These are phyloP conservation scores for Pleurotus tuber-regium DNA, from an alignment of 768 basidiomycete genomes.

Conservation along the genomic window DNA sequence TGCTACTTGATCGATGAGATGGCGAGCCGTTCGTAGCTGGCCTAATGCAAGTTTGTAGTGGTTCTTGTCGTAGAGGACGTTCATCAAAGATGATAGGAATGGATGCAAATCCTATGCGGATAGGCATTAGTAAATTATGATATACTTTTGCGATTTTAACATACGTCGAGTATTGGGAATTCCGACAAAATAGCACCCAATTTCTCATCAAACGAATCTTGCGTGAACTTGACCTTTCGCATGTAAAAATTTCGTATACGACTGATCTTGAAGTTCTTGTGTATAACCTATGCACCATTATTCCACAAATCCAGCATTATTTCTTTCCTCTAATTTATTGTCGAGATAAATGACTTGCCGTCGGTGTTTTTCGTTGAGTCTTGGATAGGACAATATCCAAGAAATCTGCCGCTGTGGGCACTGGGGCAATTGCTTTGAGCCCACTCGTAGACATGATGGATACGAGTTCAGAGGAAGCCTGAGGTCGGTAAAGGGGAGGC, in stretches of 20 bases:
- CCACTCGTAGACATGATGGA: slow-evolving; percentile 75
- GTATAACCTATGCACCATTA: slow-evolving; percentile 71
- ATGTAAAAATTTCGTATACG: slow-evolving; percentile 98
- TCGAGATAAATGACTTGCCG: slow-evolving; percentile 43
- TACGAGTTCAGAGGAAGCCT: background rate
- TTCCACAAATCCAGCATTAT: no score
- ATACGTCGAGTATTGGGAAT: slow-evolving; percentile 95
- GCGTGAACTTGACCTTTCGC: slow-evolving; percentile 99
- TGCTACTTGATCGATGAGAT: slow-evolving; percentile 95
- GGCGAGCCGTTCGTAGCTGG: slow-evolving; percentile 91
- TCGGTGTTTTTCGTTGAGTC: slow-evolving; percentile 97
- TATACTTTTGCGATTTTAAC: no score
- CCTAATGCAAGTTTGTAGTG: slow-evolving; percentile 99
- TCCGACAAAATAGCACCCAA: slow-evolving; percentile 90
- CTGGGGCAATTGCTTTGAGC: slow-evolving; percentile 97
- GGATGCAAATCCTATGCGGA: slow-evolving; percentile 79
- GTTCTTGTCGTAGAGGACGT: slow-evolving; percentile 99
- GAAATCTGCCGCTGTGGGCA: slow-evolving; percentile 94
- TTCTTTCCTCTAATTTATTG: no score
- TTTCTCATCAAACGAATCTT: slow-evolving; percentile 96
- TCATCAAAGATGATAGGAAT: slow-evolving; percentile 92
- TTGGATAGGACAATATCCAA: slow-evolving; percentile 91
- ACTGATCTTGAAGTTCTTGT: slow-evolving; percentile 99
- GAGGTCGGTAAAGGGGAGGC: slow-evolving; percentile 13
- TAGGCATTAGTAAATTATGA: slow-evolving; percentile 9